Conservation (phyloP, 1,284 basidiomycete species). For the Lentinula novae-zelandiae region DNA sequence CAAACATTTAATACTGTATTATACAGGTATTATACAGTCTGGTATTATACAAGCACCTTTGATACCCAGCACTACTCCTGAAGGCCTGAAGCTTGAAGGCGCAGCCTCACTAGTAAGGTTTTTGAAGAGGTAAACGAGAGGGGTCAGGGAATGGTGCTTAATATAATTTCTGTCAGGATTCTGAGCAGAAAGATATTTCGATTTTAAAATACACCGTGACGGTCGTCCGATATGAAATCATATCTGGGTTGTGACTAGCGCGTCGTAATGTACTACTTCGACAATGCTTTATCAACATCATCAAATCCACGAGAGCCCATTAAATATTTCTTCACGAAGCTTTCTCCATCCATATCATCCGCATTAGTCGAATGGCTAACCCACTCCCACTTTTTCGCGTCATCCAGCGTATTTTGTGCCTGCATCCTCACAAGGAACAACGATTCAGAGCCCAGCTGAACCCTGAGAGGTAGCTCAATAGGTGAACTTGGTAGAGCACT, state of each 20-base stretch:
- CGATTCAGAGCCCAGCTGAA: slow-evolving; percentile 32
- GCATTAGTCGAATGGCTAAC: slow-evolving; percentile 27
- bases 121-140: too few species aligned
- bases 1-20: too few species aligned
- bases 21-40: too few species aligned
- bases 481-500: not conserved
- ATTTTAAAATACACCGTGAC: too few species aligned
- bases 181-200: too few species aligned
- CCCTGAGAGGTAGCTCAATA: slow-evolving; percentile 27
- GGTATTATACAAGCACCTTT: too few species aligned
- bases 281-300: slow-evolving; percentile 7
- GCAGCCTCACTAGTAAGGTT: too few species aligned
- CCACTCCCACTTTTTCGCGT: slow-evolving; percentile 25
- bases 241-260: not conserved
- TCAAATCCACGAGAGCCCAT: slow-evolving; percentile 12
- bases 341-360: slow-evolving; percentile 24
- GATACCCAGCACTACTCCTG: too few species aligned
- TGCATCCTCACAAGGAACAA: slow-evolving; percentile 23
- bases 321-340: slow-evolving; percentile 15
- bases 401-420: slow-evolving; percentile 25
- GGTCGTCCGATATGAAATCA: too few species aligned
- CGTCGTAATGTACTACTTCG: not conserved
- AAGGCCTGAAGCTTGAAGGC: too few species aligned
- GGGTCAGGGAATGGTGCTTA: too few species aligned
- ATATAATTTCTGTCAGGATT: too few species aligned